Conservation (phyloP, 768 basidiomycete species). For the Hericium rajendrae region DNA sequence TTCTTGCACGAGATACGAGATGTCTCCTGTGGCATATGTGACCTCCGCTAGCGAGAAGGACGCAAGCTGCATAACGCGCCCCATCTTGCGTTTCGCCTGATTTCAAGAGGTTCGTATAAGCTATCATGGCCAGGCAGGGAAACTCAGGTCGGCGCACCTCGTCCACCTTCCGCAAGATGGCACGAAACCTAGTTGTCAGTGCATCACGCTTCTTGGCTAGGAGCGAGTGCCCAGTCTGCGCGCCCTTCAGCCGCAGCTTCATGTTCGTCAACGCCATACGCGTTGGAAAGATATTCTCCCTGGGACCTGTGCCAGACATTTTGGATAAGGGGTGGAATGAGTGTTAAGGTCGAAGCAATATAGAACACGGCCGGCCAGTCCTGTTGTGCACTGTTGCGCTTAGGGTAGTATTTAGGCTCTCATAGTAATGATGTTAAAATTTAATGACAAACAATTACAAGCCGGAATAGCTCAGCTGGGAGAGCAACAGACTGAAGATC, state of each 20-base stretch:
- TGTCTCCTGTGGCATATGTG: constrained; percentile 95
- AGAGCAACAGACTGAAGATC: constrained; percentile 24
- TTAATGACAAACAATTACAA: too few species aligned
- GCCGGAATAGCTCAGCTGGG: constrained; percentile 24
- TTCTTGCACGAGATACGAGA: constrained; percentile 96
- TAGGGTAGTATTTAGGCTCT: neutral
- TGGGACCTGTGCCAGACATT: constrained; percentile 86
- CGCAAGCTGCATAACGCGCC: constrained; percentile 95
- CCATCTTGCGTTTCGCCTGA: constrained; percentile 98
- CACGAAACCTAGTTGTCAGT: constrained; percentile 85
- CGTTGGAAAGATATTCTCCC: constrained; percentile 94
- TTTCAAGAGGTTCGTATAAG: neutral
- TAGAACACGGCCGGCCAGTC: too few species aligned
- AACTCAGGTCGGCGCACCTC: constrained; percentile 47
- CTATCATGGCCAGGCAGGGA: too few species aligned
- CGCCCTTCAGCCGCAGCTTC: constrained; percentile 80
- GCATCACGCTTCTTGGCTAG: constrained; percentile 98
- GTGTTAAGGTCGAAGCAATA: neutral
- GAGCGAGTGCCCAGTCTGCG: constrained; percentile 90
- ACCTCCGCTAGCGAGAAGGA: constrained; percentile 99
- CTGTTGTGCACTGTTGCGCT: neutral
- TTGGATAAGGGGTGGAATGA: constrained; percentile 4
- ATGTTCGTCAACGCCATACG: constrained; percentile 96
- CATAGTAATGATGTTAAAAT: too few species aligned
- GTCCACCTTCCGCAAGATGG: constrained; percentile 94